Evolutionary conservation across 768 basidiomycete species (phyloP).

Genomic region (Fomitopsis pulvina): DNA sequence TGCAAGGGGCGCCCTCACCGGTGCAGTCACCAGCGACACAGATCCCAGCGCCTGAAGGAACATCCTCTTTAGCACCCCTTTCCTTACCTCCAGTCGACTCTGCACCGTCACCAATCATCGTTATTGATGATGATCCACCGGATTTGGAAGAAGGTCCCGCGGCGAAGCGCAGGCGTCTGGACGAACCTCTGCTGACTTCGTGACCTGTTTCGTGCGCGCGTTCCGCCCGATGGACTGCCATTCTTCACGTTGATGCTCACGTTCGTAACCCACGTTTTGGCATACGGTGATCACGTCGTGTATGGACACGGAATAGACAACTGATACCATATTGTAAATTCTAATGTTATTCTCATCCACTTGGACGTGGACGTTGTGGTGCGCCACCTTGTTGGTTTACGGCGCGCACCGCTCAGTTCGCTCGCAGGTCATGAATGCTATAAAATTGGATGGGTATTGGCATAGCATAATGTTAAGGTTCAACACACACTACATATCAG

Average conservation of each 20-base stretch:
- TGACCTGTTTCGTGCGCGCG: not conserved
- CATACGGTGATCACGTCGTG: too few species aligned
- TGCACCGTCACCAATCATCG: constrained; percentile 48
- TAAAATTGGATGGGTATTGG: not conserved
- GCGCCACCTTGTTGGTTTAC: too few species aligned
- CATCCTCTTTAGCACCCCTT: too few species aligned
- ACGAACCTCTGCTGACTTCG: constrained; percentile 1
- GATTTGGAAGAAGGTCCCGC: constrained; percentile 41
- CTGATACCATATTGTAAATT: not conserved
- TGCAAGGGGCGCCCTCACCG: constrained; percentile 19
- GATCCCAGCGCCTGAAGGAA: too few species aligned
- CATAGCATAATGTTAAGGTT: not conserved
- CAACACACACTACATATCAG: not conserved
- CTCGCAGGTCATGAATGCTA: too few species aligned
- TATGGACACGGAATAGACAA: not conserved
- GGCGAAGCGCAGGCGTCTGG: constrained; percentile 45
- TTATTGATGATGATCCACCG: constrained; percentile 43
- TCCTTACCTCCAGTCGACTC: constrained; percentile 19
- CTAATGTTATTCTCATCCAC: too few species aligned
- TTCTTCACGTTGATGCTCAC: not conserved
- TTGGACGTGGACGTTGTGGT: not conserved
- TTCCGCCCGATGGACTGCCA: not conserved
- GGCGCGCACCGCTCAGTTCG: too few species aligned
- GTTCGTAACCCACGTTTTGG: too few species aligned
- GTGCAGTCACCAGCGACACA: too few species aligned